Evolutionary conservation across 208 protist genomes (phyloP).

Genomic region (Trypanosoma lewisi): DNA sequence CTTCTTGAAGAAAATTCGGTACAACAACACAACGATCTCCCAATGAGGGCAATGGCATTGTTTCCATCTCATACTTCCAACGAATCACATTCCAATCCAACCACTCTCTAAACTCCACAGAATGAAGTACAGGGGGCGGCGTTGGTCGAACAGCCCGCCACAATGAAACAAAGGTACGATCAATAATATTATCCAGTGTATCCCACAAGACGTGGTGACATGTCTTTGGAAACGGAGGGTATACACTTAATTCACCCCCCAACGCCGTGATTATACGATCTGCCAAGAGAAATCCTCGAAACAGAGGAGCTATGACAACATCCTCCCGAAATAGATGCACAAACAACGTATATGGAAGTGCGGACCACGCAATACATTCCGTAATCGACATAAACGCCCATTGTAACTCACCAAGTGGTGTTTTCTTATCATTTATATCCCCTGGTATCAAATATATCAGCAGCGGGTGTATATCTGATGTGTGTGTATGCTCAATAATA

Average conservation of each 20-base stretch:
- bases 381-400: constrained; percentile 99
- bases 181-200: constrained; percentile 75
- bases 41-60: constrained; percentile 19
- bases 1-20: constrained; percentile 74
- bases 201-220: constrained; percentile 93
- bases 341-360: constrained; percentile 78
- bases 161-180: constrained; percentile 63
- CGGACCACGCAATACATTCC: constrained; percentile 98
- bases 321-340: constrained; percentile 91
- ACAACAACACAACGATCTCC: constrained; percentile 36
- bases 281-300: constrained; percentile 97
- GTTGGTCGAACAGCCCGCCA: constrained; percentile 51
- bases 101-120: constrained; percentile 81
- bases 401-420: constrained; percentile 96
- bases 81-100: constrained; percentile 58
- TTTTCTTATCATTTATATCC: constrained; percentile 87
- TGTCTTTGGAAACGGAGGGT: constrained; percentile 91
- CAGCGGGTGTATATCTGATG: constrained; percentile 66
- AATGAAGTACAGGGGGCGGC: constrained; percentile 45
- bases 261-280: constrained; percentile 94
- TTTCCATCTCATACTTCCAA: constrained; percentile 66
- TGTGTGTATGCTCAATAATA: constrained; percentile 51
- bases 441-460: constrained; percentile 77
- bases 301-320: constrained; percentile 96
- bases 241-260: constrained; percentile 92